A percentile compares a stretch with the other conserved stretches of the same genome.
Evolutionary conservation across 345 rosid species (phyloP).

Genomic region (Hirschfeldia incana): DNA sequence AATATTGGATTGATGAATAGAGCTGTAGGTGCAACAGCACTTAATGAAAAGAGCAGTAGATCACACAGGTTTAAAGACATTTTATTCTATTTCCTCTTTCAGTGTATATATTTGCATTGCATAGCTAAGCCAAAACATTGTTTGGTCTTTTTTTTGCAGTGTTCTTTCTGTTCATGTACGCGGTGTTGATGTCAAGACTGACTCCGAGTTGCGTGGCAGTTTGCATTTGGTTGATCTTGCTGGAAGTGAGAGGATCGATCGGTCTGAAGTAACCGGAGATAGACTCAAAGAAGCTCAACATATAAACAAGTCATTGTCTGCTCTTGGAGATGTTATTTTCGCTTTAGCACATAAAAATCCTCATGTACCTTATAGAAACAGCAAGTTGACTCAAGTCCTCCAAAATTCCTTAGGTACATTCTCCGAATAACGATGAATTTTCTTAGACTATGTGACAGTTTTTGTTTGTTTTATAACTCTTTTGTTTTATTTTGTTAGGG

Average conservation of each 20-base stretch:
- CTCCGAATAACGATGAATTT: background rate
- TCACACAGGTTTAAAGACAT: slow-evolving; percentile 67
- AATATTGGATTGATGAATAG: slow-evolving; percentile 69
- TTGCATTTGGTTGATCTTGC: slow-evolving; percentile 94
- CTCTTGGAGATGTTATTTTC: slow-evolving; percentile 90
- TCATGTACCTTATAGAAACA: slow-evolving; percentile 90
- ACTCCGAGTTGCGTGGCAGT: slow-evolving; percentile 64
- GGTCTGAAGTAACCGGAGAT: slow-evolving; percentile 92
- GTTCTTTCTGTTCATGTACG: slow-evolving; percentile 82
- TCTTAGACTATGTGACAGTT: background rate
- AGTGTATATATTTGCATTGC: background rate
- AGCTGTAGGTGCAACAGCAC: slow-evolving; percentile 77
- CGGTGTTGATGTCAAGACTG: slow-evolving; percentile 60
- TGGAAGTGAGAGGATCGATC: slow-evolving; percentile 89
- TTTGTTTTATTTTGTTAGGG: slow-evolving; percentile 44
- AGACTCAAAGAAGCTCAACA: slow-evolving; percentile 91
- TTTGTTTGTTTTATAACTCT: background rate
- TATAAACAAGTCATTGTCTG: slow-evolving; percentile 87
- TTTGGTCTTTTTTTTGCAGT: slow-evolving; percentile 43
- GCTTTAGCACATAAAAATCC: slow-evolving; percentile 77
- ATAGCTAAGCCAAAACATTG: background rate
- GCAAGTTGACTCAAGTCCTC: slow-evolving; percentile 94
- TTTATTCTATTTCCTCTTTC: background rate
- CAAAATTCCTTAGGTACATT: slow-evolving; percentile 81
- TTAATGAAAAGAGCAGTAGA: slow-evolving; percentile 93